Base-by-base conservation (phyloP, 2,329 filamentous ascomycete genomes). In the Fusarium robinianum region DNA sequence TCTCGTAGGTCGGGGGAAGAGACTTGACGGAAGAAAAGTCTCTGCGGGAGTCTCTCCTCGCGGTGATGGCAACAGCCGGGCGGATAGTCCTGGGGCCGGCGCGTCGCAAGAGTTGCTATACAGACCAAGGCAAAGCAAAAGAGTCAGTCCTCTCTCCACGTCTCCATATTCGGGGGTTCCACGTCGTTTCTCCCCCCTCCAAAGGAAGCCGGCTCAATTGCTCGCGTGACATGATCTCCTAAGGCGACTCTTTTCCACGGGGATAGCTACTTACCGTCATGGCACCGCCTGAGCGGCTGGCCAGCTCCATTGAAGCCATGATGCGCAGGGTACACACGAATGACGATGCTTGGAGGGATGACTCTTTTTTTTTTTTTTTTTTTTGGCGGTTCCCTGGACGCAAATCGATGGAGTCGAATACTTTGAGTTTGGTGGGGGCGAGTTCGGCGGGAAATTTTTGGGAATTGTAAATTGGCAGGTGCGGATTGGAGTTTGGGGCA, bases 1-100 rank as follows among this genome's bases (percentile, higher is more conserved):
- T 90, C 59, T 85, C 78, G 71, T 96, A 96, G 18, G 88, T 88
- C 32, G 90, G 88, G 12, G 78, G 74, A 27, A 79, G 72, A 9
- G 70, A 63, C 41, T 67, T 64, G 46, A 64, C 66, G 34, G 66
- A 69, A 31, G 72, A 75, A 49, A 73, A 71, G 36, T 54, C 51
- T 34, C 67, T 63, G 15, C 61, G 72, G 44, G 71, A 68, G 33
- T 55, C 49, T 33, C 67, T 64, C 6, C 58, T 53, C 30, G 67
- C 57, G 49, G 67, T 55, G 36, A 60, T 27, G 42, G 49, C 40
- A 12, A 50, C 43, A 26, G 53, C 51, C 24, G 57, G 51, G 46
- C 56, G 55, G 51, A 63, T 58, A 57, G 53, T 58, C 53, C 53
- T 65, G 46, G 58, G 67, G 53, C 64, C 60, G 49, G 62, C 53